These are phyloP conservation scores for Amborella trichopoda DNA, from an alignment of 164 flowering plant species.

Conservation along the genomic window DNA sequence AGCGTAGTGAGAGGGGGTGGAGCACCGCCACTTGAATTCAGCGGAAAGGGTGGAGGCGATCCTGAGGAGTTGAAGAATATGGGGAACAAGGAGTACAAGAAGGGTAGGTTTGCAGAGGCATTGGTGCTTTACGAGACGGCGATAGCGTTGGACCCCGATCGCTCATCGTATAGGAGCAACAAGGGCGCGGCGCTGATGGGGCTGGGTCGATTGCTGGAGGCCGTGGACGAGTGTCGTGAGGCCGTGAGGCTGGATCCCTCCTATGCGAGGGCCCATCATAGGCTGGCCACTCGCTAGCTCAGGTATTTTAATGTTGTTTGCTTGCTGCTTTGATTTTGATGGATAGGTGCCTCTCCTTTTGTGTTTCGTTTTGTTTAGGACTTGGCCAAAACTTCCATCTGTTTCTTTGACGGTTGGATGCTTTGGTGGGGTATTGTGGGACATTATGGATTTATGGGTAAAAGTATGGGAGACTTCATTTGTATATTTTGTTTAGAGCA, in stretches of 20 bases:
- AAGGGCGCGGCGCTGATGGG: slow-evolving; percentile 63
- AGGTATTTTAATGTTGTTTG: slow-evolving; percentile 32
- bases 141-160: slow-evolving; percentile 41
- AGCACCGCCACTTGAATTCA: not conserved
- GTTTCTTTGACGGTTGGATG: not conserved
- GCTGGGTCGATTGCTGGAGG: slow-evolving; percentile 60
- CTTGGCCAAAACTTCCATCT: not conserved
- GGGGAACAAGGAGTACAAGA: slow-evolving; percentile 77
- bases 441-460: not conserved
- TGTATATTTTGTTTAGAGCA: too few relatives aligned
- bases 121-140: slow-evolving; percentile 58
- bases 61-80: slow-evolving; percentile 50
- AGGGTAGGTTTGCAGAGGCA: slow-evolving; percentile 63
- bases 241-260: slow-evolving; percentile 59
- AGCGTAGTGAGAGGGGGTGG: not conserved
- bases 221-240: slow-evolving; percentile 47
- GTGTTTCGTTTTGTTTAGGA: not conserved
- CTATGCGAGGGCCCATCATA: slow-evolving; percentile 63
- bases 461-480: too few relatives aligned
- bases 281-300: slow-evolving; percentile 57
- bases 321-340: not conserved
- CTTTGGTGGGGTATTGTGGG: not conserved
- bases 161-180: slow-evolving; percentile 55
- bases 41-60: slow-evolving; percentile 9
- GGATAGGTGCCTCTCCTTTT: not conserved